Evolutionary conservation across 177 flowering plant species (phyloP), one percentile per base, ranked within the genome.

Genomic region (Vitis hybrid): DNA sequence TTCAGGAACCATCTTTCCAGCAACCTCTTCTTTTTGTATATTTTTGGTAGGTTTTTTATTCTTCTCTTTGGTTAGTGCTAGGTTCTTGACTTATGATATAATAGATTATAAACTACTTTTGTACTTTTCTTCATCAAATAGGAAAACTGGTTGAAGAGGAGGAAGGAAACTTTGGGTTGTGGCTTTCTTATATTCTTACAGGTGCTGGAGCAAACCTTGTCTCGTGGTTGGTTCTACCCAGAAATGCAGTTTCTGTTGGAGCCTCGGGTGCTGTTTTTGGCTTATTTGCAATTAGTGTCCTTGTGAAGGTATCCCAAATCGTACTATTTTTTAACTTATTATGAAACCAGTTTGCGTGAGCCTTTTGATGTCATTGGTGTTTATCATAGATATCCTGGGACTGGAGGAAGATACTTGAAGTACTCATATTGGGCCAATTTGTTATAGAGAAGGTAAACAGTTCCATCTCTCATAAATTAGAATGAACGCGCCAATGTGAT

Each of bases 241-340:
- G 94, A 81, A 92, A 91, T 84, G 86, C 93, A 48, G 97, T 94
- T 75, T 94, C 98, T 55, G 83, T 94, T 72, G 99, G 99, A 72
- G 98, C 99, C 49, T 93, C 99, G 40, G 99, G 99, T 68, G 98
- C 99, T 70, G 99, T 95, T 58, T 93, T 95, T 81, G 99, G 98
- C 60, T 83, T 95, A 66, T 95, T 93, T 86, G 95, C 99, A 13
- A 86, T 95, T 57, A 95, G 99, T 76, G 98, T 95, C 62, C 98
- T 95, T 77, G 99, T 95, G 60, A 93, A 93, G 98, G 97, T 93
- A 76, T 21, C 24, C 24, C 48, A 18, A 32, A 63, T 15, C 56
- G 0, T 24, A 9, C 13, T 18, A 11, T 6, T 61, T 52, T 8
- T 60, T 19, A 40, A 50, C 49, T 48, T 49, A n/a, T 3, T 2